Percentiles rank a stretch among this genome's conserved stretches.
Evolutionary conservation across 2,329 filamentous ascomycete species (phyloP).

Genomic region (Botrytis paeoniae): DNA sequence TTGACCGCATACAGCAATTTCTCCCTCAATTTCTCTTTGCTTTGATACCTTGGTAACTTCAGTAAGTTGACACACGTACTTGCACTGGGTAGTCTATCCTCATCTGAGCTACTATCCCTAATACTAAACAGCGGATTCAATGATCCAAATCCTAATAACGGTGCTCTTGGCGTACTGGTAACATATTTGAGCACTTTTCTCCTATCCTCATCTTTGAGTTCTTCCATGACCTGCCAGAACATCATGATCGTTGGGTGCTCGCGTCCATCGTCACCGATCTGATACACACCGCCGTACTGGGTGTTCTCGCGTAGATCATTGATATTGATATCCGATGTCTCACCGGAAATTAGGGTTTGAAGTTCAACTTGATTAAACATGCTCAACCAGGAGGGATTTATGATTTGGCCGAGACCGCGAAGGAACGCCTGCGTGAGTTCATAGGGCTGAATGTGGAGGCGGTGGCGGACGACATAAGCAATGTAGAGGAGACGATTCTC

Average conservation of each 20-base stretch:
- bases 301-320: slow-evolving; percentile 83
- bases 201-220: slow-evolving; percentile 71
- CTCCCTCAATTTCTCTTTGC: slow-evolving; percentile 61
- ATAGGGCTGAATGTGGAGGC: slow-evolving; percentile 75
- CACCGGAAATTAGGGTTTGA: slow-evolving; percentile 88
- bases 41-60: slow-evolving; percentile 81
- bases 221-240: slow-evolving; percentile 88
- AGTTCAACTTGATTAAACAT: slow-evolving; percentile 99
- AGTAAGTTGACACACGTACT: slow-evolving; percentile 95
- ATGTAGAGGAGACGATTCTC: slow-evolving; percentile 94
- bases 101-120: slow-evolving; percentile 73
- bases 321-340: slow-evolving; percentile 80
- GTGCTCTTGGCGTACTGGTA: slow-evolving; percentile 86
- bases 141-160: slow-evolving; percentile 82
- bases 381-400: slow-evolving; percentile 87
- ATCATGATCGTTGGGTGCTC: slow-evolving; percentile 83
- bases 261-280: slow-evolving; percentile 79
- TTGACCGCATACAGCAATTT: slow-evolving; percentile 90
- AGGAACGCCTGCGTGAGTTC: slow-evolving; percentile 87
- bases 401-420: slow-evolving; percentile 79
- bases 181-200: slow-evolving; percentile 92
- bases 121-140: slow-evolving; percentile 87
- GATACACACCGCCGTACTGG: slow-evolving; percentile 81
- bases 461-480: slow-evolving; percentile 83
- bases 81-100: slow-evolving; percentile 80